Base-by-base conservation (phyloP, 768 basidiomycete genomes). In the Boletus vermiculosoides region DNA sequence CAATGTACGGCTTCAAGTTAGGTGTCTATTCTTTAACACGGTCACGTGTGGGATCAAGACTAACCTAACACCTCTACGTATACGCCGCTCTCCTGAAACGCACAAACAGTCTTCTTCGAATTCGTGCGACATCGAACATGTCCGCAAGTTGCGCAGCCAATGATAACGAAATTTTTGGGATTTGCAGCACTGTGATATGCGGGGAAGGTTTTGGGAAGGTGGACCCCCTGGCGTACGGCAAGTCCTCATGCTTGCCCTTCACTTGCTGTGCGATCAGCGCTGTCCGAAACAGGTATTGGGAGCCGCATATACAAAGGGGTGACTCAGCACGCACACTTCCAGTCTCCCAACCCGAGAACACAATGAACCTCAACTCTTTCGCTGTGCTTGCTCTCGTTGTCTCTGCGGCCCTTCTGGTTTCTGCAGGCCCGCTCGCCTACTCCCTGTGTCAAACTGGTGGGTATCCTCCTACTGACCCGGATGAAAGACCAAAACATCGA, bases 311-410 rank as follows among this genome's bases (percentile, higher is more conserved):
- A 63, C 54, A 2, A 58, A 58, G 15, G n/a, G 7, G 18, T 8
- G 13, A 11, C 45, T n/a, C n/a, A n/a, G n/a, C n/a, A 3, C 13
- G 8, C n/a, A 0, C 20, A n/a, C 18, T 11, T 4, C 33, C 3
- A 28, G 11, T 16, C 18, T 39, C 9, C 12, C 13, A 0, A 8
- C 15, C 8, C 4, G 6, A 36, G 13, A 58, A 16, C 34, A 57
- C 40, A 12, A 72, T 67, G 70, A 73, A 71, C 50, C 33, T 67
- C n/a, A 67, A 66, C 39, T 59, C 58, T 0, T 45, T 67, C 33
- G 39, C 57, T 6, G 50, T 59, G 2, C 52, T 73, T 15, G 22
- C 65, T 7, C 56, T 72, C n/a, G 52, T 42, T 22, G 57, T 58
- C 20, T 54, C 61, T 1, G 57, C 45, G 0, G 59, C 45, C 0